Evolutionary conservation across 768 basidiomycete species (phyloP).

Genomic region (Strobilomyces dryophilus): DNA sequence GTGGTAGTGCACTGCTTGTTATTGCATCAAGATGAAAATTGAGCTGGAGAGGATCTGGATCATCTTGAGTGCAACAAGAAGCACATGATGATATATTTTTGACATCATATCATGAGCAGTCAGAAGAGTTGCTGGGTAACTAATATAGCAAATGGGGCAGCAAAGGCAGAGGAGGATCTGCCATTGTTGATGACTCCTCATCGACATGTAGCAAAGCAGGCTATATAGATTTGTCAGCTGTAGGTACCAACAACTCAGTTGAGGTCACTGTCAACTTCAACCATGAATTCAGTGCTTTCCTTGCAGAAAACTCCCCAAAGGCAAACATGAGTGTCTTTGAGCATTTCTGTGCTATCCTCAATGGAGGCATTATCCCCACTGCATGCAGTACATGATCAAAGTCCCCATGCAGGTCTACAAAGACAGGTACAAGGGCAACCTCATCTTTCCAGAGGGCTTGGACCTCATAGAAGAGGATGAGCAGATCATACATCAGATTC

Average conservation of each 20-base stretch:
- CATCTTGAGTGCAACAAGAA: too few relatives aligned
- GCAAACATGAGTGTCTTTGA: slow-evolving; percentile 94
- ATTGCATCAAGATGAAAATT: too few relatives aligned
- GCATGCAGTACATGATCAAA: slow-evolving; percentile 99
- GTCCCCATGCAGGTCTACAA: slow-evolving; percentile 98
- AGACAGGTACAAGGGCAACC: slow-evolving; percentile 99
- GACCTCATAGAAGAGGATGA: slow-evolving; percentile 98
- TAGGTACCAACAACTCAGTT: slow-evolving; percentile 94
- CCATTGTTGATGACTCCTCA: too few relatives aligned
- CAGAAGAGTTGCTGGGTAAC: too few relatives aligned
- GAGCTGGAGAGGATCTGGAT: too few relatives aligned
- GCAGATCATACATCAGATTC: slow-evolving; percentile 92
- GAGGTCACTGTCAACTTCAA: slow-evolving; percentile 98
- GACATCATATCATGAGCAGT: too few relatives aligned
- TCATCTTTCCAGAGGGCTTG: slow-evolving; percentile 87
- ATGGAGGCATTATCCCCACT: slow-evolving; percentile 92
- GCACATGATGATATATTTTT: too few relatives aligned
- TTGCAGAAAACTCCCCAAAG: slow-evolving; percentile 90
- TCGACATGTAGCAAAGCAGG: too few relatives aligned
- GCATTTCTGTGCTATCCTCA: slow-evolving; percentile 93
- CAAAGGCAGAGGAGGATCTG: too few relatives aligned
- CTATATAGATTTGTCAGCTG: too few relatives aligned
- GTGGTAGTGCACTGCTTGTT: too few relatives aligned
- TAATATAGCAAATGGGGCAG: too few relatives aligned
- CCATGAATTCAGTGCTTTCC: slow-evolving; percentile 94